Evolutionary conservation across 2,329 filamentous ascomycete genomes (phyloP), one percentile per base, ranked within the genome.

Genomic region (Penicillium sp.): DNA sequence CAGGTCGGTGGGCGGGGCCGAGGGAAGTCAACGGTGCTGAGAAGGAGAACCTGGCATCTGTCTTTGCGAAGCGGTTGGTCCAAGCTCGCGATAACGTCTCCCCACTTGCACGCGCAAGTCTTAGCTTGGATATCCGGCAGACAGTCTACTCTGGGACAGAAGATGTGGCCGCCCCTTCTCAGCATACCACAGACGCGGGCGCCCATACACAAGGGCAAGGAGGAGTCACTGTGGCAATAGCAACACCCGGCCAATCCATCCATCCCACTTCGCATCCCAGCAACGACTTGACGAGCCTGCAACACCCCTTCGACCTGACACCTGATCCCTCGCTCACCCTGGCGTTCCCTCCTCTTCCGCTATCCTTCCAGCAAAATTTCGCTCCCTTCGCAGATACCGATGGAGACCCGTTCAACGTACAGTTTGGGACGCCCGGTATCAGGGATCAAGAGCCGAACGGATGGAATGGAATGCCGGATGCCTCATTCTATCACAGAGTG

Each of bases 1-100:
- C 78, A 0, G 65, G 67, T 5, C 70, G 78, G n/a, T 80, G 77
- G 76, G 73, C 72, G 51, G 76, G 76, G 5, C 63, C 66, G 15
- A 66, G 63, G 3, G 9, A 60, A 48, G 50, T 21, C 3, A 23
- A 29, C 19, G n/a, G 48, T 3, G 7, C 45, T 5, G 56, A 58
- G 19, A 51, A 49, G 29, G 66, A 67, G 3, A 69, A 68, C 41
- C 59, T 70, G 0, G 68, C 68, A 3, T 65, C 63, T 0, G 66
- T 59, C 9, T 69, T 70, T 38, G 67, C 66, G 1, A 68, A 67
- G 41, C 60, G 68, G 1, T 63, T 70, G 8, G 61, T 65, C 0
- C 58, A 66, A 13, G 68, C 67, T 0, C 60, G 50, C 7, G 58
- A 62, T 26, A 61, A 64, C 15, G n/a, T 30, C 52, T 19, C 38